Conservation (phyloP, 2,329 filamentous ascomycete species). For the Alternaria brassicicola region DNA sequence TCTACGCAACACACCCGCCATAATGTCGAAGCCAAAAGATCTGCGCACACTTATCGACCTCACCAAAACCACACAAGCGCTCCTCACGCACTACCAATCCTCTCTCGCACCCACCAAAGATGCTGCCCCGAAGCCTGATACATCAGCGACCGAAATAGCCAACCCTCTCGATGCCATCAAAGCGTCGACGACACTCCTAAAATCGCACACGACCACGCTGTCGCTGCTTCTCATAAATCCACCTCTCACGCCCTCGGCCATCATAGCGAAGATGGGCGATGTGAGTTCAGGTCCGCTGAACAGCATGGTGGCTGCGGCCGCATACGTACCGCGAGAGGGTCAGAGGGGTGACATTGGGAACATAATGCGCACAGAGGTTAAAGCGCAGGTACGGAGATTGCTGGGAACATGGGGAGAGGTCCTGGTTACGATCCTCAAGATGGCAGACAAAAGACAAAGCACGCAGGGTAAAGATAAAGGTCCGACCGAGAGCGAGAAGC, state of each 20-base stretch:
- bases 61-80: conserved; percentile 44
- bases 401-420: conserved; percentile 68
- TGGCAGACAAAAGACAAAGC: conserved; percentile 60
- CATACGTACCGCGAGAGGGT: conserved; percentile 20
- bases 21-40: conserved; percentile 36
- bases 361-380: conserved; percentile 68
- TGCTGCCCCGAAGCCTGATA: conserved; percentile 8
- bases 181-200: conserved; percentile 74
- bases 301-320: conserved; percentile 67
- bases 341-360: conserved; percentile 32
- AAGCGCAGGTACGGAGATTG: conserved; percentile 63
- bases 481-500: conserved; percentile 35
- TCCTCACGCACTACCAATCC: conserved; percentile 45
- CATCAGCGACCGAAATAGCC: conserved; percentile 29
- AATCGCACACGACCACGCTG: conserved; percentile 84
- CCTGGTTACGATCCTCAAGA: conserved; percentile 63
- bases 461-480: conserved; percentile 20
- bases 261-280: conserved; percentile 72
- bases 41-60: conserved; percentile 41
- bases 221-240: conserved; percentile 85
- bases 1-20: background rate
- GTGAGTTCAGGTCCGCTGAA: conserved; percentile 76
- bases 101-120: conserved; percentile 36
- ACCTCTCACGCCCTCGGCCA: conserved; percentile 81
- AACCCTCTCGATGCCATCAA: conserved; percentile 70